Percentiles rank a stretch among this genome's conserved stretches.
Evolutionary conservation across 2,329 filamentous ascomycete genomes (phyloP).

Genomic region (Corniculantispora saksenae): DNA sequence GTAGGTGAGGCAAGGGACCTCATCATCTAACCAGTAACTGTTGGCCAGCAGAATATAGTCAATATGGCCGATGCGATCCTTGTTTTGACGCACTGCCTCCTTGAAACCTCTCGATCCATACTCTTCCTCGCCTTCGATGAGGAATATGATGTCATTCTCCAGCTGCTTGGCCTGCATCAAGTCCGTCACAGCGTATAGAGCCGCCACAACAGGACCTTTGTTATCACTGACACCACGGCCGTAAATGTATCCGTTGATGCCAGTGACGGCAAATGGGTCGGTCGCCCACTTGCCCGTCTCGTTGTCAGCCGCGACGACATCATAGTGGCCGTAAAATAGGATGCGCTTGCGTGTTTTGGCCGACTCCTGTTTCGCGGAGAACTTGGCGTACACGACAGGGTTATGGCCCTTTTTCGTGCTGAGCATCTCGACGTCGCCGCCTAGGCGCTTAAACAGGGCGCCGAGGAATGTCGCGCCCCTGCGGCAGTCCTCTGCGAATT

Average conservation of each 20-base stretch:
- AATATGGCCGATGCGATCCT: conserved; percentile 81
- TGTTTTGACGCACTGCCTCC: conserved; percentile 76
- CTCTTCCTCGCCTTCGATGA: conserved; percentile 97
- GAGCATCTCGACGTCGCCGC: conserved; percentile 87
- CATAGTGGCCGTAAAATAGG: conserved; percentile 97
- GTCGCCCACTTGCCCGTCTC: conserved; percentile 80
- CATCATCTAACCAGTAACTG: conserved; percentile 97
- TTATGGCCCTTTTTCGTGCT: conserved; percentile 78
- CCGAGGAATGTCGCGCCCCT: conserved; percentile 89
- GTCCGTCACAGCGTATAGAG: conserved; percentile 90
- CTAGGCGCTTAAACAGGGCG: conserved; percentile 87
- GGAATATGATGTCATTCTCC: conserved; percentile 84
- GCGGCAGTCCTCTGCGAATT: conserved; percentile 88
- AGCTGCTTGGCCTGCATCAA: conserved; percentile 80
- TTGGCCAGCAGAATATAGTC: conserved; percentile 96
- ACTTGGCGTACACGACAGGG: conserved; percentile 89
- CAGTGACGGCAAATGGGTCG: conserved; percentile 87
- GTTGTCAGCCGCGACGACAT: conserved; percentile 88
- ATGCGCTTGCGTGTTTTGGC: conserved; percentile 75
- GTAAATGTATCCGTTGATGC: conserved; percentile 89
- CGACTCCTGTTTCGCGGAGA: conserved; percentile 71
- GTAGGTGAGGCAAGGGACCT: conserved; percentile 93
- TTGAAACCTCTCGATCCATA: conserved; percentile 90
- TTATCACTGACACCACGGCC: conserved; percentile 97
- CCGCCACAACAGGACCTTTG: conserved; percentile 93